Percentiles rank a stretch among this genome's conserved stretches.
Conservation (phyloP, 331 rosid genomes). For the Malus hybrid region DNA sequence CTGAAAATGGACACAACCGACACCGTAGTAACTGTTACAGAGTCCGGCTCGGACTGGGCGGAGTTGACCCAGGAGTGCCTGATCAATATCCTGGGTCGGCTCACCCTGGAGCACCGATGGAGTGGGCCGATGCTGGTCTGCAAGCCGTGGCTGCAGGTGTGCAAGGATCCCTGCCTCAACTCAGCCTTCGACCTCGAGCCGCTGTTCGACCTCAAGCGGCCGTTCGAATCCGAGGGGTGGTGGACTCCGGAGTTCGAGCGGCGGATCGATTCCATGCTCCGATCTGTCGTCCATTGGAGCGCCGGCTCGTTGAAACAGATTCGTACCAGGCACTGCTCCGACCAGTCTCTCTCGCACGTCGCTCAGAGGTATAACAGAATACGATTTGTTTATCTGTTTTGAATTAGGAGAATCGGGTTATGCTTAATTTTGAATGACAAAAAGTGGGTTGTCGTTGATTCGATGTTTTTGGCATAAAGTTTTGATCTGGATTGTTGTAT, state of each 20-base stretch:
- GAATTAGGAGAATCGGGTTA: neutral
- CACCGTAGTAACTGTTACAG: conserved; percentile 10
- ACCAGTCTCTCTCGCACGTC: conserved; percentile 45
- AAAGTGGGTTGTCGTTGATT: neutral
- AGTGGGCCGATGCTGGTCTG: conserved; percentile 59
- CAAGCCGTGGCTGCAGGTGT: conserved; percentile 70
- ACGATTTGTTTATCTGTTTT: neutral
- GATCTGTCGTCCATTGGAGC: conserved; percentile 50
- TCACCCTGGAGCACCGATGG: conserved; percentile 61
- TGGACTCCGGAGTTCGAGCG: conserved; percentile 63
- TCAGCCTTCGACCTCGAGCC: conserved; percentile 43
- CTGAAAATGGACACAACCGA: conserved; percentile 5
- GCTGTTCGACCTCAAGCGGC: conserved; percentile 12
- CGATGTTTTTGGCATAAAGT: neutral
- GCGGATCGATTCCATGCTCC: conserved; percentile 68
- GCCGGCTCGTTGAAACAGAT: conserved; percentile 38
- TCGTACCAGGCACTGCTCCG: conserved; percentile 73
- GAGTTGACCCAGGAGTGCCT: conserved; percentile 79
- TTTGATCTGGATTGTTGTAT: neutral
- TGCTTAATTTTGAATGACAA: neutral
- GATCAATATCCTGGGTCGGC: conserved; percentile 61
- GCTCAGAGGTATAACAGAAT: conserved; percentile 44
- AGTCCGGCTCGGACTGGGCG: conserved; percentile 41
- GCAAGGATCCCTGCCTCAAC: conserved; percentile 56
- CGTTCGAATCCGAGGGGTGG: conserved; percentile 44